phyloP scores from a whole-genome alignment of 148 eudicot genomes.

The Euryodendron excelsum region DNA sequence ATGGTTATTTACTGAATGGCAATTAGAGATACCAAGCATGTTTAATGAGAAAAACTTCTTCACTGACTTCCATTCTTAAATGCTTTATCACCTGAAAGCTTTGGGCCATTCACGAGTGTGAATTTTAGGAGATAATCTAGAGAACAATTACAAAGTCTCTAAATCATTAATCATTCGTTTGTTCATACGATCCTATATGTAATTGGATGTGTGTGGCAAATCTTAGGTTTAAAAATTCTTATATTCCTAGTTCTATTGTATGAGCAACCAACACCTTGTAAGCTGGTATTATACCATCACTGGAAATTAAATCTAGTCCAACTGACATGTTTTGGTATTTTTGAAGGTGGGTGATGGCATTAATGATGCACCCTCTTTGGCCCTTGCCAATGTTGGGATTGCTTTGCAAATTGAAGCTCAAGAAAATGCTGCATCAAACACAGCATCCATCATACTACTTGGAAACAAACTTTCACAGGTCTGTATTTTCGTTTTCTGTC shows the following conservation, averaged over 20 bases:
- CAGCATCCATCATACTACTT: conserved; percentile 92
- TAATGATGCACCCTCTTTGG: conserved; percentile 94
- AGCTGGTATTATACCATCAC: neutral
- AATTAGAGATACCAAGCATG: neutral
- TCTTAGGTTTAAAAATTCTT: neutral
- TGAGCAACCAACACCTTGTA: neutral
- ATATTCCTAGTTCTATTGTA: neutral
- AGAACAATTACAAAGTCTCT: neutral
- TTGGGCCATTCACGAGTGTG: neutral
- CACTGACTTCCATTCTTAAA: conserved; percentile 1
- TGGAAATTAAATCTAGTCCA: neutral
- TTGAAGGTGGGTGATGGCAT: conserved; percentile 95
- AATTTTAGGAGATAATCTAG: neutral
- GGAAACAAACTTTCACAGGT: conserved; percentile 94
- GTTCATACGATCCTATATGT: neutral
- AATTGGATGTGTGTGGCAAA: neutral
- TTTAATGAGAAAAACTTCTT: too few relatives aligned
- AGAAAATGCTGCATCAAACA: conserved; percentile 96
- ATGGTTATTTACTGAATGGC: neutral
- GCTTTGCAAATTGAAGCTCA: conserved; percentile 79
- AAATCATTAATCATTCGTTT: neutral
- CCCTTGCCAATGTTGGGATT: conserved; percentile 93
- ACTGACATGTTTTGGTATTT: conserved; percentile 12
- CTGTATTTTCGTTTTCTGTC: conserved; percentile 7
- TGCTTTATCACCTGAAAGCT: neutral